phyloP scores from a whole-genome alignment of 495 filamentous ascomycete genomes.

The Penicillium taxi region DNA sequence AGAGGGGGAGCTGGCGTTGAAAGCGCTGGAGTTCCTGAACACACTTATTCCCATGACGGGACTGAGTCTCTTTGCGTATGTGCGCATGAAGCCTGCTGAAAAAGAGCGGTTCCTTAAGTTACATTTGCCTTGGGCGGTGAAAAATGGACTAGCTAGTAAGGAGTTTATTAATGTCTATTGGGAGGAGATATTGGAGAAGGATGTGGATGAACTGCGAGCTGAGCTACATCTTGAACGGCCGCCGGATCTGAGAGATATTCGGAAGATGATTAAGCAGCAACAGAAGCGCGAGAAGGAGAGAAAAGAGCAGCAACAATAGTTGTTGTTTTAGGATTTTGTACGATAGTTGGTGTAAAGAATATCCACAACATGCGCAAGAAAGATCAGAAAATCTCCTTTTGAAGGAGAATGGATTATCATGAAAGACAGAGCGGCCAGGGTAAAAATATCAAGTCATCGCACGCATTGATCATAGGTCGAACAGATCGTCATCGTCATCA shows the following conservation, averaged over 20 bases:
- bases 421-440: too few relatives aligned
- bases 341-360: too few relatives aligned
- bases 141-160: conserved; percentile 65
- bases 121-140: conserved; percentile 86
- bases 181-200: conserved; percentile 87
- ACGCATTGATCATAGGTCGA: conserved; percentile 45
- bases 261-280: conserved; percentile 60
- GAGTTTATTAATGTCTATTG: conserved; percentile 97
- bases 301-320: conserved; percentile 27
- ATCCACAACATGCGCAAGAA: too few relatives aligned
- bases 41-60: conserved; percentile 94
- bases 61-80: conserved; percentile 60
- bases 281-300: conserved; percentile 57
- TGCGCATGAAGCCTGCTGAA: conserved; percentile 69
- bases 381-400: too few relatives aligned
- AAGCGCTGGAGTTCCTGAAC: conserved; percentile 95
- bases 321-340: too few relatives aligned
- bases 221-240: conserved; percentile 80
- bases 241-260: conserved; percentile 76
- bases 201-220: conserved; percentile 65
- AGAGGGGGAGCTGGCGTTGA: conserved; percentile 90
- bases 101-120: conserved; percentile 60
- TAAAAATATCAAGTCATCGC: too few relatives aligned
- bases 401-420: too few relatives aligned
- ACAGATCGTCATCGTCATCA: conserved; percentile 78